Percentiles rank a stretch among this genome's conserved stretches.
Evolutionary conservation across 169 alveolate species (phyloP).

Genomic region (Plasmodium berghei): DNA sequence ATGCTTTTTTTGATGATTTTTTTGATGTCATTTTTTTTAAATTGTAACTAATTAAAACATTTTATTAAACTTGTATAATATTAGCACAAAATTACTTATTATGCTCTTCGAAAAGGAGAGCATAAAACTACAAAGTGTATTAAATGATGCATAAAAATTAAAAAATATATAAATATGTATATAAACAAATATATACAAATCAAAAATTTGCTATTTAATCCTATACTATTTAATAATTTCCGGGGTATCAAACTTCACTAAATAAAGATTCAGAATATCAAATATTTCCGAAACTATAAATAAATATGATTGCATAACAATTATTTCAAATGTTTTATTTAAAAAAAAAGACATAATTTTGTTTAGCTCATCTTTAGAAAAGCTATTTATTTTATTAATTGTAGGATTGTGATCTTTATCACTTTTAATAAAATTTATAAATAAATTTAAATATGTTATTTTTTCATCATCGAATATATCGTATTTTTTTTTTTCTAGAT

Average conservation of each 20-base stretch:
- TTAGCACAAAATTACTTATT: too few species aligned
- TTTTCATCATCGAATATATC: neutral
- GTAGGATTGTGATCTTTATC: neutral
- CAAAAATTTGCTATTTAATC: too few species aligned
- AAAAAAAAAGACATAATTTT: constrained; percentile 18
- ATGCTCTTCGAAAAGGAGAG: too few species aligned
- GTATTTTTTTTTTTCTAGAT: neutral
- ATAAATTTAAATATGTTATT: neutral
- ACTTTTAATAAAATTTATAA: constrained; percentile 18
- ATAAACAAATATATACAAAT: too few species aligned
- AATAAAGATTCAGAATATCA: constrained; percentile 33
- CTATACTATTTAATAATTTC: too few species aligned
- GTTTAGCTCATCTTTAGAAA: constrained; percentile 10
- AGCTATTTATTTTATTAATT: neutral
- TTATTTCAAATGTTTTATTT: constrained; percentile 40
- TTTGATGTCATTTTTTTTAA: too few species aligned
- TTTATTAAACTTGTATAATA: too few species aligned
- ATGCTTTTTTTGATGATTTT: too few species aligned
- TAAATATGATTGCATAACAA: constrained; percentile 46
- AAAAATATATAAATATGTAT: too few species aligned
- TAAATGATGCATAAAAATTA: too few species aligned
- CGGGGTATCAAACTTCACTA: neutral
- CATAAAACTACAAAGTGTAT: too few species aligned
- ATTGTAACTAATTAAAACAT: too few species aligned
- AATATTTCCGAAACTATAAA: constrained; percentile 25